A percentile compares a stretch with the other conserved stretches of the same genome.
phyloP scores from a whole-genome alignment of 805 yeast genomes.

The Metschnikowia cerradonensis region DNA sequence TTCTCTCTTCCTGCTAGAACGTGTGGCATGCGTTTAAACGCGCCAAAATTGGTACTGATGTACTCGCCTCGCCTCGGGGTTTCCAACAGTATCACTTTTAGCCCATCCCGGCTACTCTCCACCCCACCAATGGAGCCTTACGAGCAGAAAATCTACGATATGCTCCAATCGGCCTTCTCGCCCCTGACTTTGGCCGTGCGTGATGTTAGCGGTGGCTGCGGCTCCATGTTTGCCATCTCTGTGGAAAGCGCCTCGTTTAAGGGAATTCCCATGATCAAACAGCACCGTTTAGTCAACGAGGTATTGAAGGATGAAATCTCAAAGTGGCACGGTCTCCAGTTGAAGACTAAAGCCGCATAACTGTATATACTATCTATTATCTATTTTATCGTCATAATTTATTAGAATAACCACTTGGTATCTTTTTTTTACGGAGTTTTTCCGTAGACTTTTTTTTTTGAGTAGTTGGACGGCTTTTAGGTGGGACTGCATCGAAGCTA shows the following conservation, averaged over 20 bases:
- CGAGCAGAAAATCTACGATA: slow-evolving; percentile 59
- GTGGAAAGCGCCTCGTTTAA: slow-evolving; percentile 71
- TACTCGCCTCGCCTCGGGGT: not conserved
- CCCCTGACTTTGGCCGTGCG: slow-evolving; percentile 65
- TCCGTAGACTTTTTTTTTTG: too few species aligned
- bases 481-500: too few species aligned
- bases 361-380: not conserved
- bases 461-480: too few species aligned
- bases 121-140: slow-evolving; percentile 46
- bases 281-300: slow-evolving; percentile 85
- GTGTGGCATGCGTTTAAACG: not conserved
- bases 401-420: too few species aligned
- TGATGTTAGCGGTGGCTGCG: slow-evolving; percentile 93
- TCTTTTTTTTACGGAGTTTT: too few species aligned
- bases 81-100: not conserved
- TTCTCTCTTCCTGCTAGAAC: not conserved
- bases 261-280: slow-evolving; percentile 81
- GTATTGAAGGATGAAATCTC: slow-evolving; percentile 78
- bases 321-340: slow-evolving; percentile 93
- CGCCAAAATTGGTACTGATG: not conserved
- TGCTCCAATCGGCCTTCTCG: slow-evolving; percentile 49
- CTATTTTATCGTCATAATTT: too few species aligned
- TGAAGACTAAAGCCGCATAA: slow-evolving; percentile 58
- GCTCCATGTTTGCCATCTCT: slow-evolving; percentile 91
- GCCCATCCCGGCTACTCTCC: slow-evolving; percentile 8